Base-by-base conservation (phyloP, 2,329 filamentous ascomycete species). In the Remersonia thermophila region DNA sequence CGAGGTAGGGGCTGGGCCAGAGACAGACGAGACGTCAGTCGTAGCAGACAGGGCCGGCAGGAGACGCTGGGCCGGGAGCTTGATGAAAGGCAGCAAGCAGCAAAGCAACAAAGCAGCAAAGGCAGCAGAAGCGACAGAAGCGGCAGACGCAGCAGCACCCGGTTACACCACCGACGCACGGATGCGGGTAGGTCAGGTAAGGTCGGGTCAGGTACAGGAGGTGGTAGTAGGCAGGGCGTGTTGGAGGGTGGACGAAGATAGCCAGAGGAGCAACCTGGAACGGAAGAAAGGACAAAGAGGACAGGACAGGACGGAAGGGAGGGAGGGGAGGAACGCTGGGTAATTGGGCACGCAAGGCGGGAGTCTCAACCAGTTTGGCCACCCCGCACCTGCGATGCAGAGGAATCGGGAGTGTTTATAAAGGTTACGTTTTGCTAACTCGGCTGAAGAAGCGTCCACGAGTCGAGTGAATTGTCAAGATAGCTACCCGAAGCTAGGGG, bases 331-430 rank as follows among this genome's bases (percentile, higher is more conserved):
- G 34, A 13, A 32, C 32, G 41, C 37, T 31, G 46, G 36, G 33
- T 48, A 47, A 48, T 48, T 48, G 46, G 46, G 30, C 28, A 34
- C 18, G 33, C 18, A n/a, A 36, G 25, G 30, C 29, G 33, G 36
- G 20, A 35, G 41, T 29, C 27, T 40, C 41, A 27, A 35, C 37
- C 38, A 28, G 30, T 28, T 23, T 27, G 31, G 27, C 33, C 42
- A 47, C 46, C 46, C 46, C 46, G 45, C 47, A 49, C 45, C 45
- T 32, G 20, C 16, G 30, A 32, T 37, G 39, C 39, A 17, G 18
- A 32, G 30, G 20, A 34, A 40, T 28, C 34, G 34, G 29, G 33
- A 39, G n/a, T n/a, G n/a, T n/a, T n/a, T n/a, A n/a, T n/a, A n/a
- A n/a, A n/a, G n/a, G n/a, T n/a, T n/a, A n/a, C n/a, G n/a, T n/a